phyloP scores from a whole-genome alignment of 1,284 basidiomycete genomes.

The Singerocomus inundabilis region DNA sequence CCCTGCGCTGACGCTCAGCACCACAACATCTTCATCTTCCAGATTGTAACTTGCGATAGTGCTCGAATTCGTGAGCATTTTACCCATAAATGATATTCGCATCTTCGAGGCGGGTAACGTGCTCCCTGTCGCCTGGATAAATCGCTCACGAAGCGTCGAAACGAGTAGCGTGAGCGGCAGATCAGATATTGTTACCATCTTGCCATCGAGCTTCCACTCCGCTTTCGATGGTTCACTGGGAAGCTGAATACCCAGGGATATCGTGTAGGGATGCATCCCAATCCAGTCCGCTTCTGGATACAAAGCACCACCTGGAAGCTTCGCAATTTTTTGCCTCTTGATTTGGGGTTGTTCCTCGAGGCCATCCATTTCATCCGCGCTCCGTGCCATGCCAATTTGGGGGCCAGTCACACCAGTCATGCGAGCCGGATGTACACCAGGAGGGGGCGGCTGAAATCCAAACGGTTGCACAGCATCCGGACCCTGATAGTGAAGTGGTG shows the following conservation, averaged over 20 bases:
- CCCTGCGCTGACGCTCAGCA: slow-evolving; percentile 72
- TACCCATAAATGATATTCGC: slow-evolving; percentile 72
- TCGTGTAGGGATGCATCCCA: slow-evolving; percentile 83
- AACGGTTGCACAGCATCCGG: slow-evolving; percentile 73
- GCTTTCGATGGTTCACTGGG: slow-evolving; percentile 78
- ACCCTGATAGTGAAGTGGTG: slow-evolving; percentile 79
- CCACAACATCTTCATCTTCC: slow-evolving; percentile 82
- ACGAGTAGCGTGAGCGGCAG: slow-evolving; percentile 80
- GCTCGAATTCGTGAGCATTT: slow-evolving; percentile 82
- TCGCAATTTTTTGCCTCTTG: slow-evolving; percentile 81
- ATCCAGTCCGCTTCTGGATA: slow-evolving; percentile 89
- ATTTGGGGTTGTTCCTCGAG: slow-evolving; percentile 65
- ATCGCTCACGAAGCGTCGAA: slow-evolving; percentile 84
- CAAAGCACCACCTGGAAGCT: slow-evolving; percentile 74
- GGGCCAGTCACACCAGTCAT: slow-evolving; percentile 52
- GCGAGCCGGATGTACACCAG: slow-evolving; percentile 49
- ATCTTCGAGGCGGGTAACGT: slow-evolving; percentile 76
- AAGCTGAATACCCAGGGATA: slow-evolving; percentile 80
- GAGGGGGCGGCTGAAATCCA: slow-evolving; percentile 67
- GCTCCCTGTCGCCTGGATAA: slow-evolving; percentile 74
- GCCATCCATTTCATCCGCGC: slow-evolving; percentile 79
- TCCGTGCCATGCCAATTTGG: slow-evolving; percentile 65
- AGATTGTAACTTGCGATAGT: slow-evolving; percentile 86
- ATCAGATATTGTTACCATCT: slow-evolving; percentile 72
- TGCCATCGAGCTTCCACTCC: slow-evolving; percentile 90